A percentile compares a stretch with the other conserved stretches of the same genome.
Evolutionary conservation across 2,329 filamentous ascomycete species (phyloP).

Genomic region (Talaromyces sp.): DNA sequence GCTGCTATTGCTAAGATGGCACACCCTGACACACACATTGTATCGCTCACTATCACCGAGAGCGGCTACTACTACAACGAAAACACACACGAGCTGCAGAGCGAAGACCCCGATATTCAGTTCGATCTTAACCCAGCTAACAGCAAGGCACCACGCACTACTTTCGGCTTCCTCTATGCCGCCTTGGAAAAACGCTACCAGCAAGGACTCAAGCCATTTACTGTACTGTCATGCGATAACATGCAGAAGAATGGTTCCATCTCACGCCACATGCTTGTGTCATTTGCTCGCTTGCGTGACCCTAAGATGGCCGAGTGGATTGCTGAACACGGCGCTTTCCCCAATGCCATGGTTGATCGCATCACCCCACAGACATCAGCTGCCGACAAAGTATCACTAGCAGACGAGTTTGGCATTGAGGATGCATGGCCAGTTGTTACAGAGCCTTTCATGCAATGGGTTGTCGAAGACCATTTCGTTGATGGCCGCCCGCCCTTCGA

Average conservation of each 20-base stretch:
- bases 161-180: conserved; percentile 50
- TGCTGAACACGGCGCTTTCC: conserved; percentile 44
- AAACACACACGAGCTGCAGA: conserved; percentile 50
- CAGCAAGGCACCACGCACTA: conserved; percentile 41
- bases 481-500: conserved; percentile 50
- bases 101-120: conserved; percentile 46
- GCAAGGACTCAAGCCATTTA: conserved; percentile 48
- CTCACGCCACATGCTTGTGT: conserved; percentile 47
- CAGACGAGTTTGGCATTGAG: conserved; percentile 42
- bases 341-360: conserved; percentile 53
- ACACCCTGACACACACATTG: conserved; percentile 49
- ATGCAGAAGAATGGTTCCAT: conserved; percentile 55
- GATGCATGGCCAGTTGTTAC: conserved; percentile 52
- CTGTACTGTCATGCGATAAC: conserved; percentile 52
- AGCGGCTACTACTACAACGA: conserved; percentile 56
- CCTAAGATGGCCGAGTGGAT: conserved; percentile 48
- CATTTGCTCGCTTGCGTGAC: conserved; percentile 46
- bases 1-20: conserved; percentile 53
- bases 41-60: conserved; percentile 53
- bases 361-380: conserved; percentile 49
- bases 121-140: conserved; percentile 42
- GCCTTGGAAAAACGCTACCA: conserved; percentile 44
- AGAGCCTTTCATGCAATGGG: conserved; percentile 54
- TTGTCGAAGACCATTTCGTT: conserved; percentile 49
- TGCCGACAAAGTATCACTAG: conserved; percentile 42